phyloP scores from a whole-genome alignment of 768 basidiomycete species.

The Lactarius quietus region DNA sequence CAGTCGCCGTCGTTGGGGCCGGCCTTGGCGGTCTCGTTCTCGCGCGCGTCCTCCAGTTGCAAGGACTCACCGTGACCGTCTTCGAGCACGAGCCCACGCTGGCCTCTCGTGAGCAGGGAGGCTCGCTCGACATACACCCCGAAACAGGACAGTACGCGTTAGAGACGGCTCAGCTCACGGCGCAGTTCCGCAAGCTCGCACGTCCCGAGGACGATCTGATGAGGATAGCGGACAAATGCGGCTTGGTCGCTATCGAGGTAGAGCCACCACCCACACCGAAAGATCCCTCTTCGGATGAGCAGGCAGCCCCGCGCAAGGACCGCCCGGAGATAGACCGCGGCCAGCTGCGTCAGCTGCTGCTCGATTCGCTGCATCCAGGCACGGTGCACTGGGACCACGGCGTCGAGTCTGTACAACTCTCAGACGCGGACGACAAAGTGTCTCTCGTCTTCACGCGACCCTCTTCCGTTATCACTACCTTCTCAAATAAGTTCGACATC shows the following conservation, averaged over 20 bases:
- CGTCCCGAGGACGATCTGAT: conserved; percentile 10
- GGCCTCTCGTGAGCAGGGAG: conserved; percentile 28
- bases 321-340: conserved; percentile 18
- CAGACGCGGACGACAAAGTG: conserved; percentile 4
- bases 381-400: conserved; percentile 9
- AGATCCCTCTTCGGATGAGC: neutral
- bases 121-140: conserved; percentile 52
- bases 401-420: conserved; percentile 5
- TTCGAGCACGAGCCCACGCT: conserved; percentile 52
- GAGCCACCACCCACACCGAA: neutral
- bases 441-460: neutral
- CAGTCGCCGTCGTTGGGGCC: conserved; percentile 17
- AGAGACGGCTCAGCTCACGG: conserved; percentile 5
- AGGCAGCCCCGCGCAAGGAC: neutral
- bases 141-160: conserved; percentile 8
- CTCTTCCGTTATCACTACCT: neutral
- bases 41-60: conserved; percentile 62
- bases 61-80: conserved; percentile 63
- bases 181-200: conserved; percentile 10
- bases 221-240: conserved; percentile 5
- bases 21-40: conserved; percentile 46
- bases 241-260: neutral
- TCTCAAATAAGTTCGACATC: conserved; percentile 22
- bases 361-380: conserved; percentile 10
- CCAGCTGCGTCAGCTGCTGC: conserved; percentile 15